A percentile compares a stretch with the other conserved stretches of the same genome.
Conservation (phyloP, 2,329 filamentous ascomycete species). For the Pseudogymnoascus sp. region DNA sequence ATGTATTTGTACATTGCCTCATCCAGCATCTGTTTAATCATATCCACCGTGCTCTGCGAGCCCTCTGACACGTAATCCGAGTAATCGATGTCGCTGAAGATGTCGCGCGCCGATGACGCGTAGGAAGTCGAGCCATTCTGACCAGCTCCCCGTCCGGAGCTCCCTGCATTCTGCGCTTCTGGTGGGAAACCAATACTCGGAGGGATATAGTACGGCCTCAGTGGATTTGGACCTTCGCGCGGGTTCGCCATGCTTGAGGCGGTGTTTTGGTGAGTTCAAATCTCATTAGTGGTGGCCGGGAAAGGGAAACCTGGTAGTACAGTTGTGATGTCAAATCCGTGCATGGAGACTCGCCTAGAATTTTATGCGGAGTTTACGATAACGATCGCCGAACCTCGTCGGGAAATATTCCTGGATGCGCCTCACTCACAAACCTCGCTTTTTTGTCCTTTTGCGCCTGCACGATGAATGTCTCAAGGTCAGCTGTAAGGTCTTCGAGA, state of each 20-base stretch:
- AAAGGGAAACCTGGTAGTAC: not conserved
- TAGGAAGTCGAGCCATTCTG: constrained; percentile 38
- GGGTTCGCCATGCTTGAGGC: constrained; percentile 34
- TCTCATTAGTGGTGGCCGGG: not conserved
- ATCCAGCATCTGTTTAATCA: constrained; percentile 68
- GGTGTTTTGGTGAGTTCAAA: constrained; percentile 10
- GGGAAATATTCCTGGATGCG: not conserved
- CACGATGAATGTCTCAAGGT: constrained; percentile 1
- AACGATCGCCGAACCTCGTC: constrained; percentile 1
- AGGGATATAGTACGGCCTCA: constrained; percentile 53
- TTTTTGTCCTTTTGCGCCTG: not conserved
- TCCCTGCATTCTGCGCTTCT: constrained; percentile 30
- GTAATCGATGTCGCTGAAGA: constrained; percentile 87
- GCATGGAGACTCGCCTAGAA: constrained; percentile 6
- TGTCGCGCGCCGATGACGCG: constrained; percentile 64
- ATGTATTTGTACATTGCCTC: constrained; percentile 88
- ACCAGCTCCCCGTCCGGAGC: constrained; percentile 16
- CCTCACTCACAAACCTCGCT: not conserved
- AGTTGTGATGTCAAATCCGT: not conserved
- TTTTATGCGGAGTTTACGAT: constrained; percentile 7
- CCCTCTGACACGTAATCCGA: constrained; percentile 73
- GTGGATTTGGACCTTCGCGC: constrained; percentile 46
- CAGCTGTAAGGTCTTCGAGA: not conserved
- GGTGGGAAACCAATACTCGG: constrained; percentile 54
- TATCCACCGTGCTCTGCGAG: constrained; percentile 66